Evolutionary conservation across 179 eudicot species (phyloP), one percentile per base, ranked within the genome.

Genomic region (Silene coronaria): DNA sequence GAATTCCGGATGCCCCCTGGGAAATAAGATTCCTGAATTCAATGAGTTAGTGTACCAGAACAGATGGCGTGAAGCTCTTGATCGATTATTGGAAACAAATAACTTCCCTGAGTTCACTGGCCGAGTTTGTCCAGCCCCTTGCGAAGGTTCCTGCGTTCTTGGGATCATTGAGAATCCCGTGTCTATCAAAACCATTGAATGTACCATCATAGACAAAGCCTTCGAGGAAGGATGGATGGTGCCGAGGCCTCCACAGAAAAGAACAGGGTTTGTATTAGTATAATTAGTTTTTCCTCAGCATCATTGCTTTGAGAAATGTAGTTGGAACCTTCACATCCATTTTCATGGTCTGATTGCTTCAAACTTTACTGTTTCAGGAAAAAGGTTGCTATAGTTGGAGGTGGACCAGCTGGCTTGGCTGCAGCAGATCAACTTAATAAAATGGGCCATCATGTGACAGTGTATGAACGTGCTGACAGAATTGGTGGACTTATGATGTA

Each of bases 131-230:
- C 99, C 99, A 70, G 99, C 99, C 12, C 99, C 99, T 38, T 96
- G 99, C 76, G 99, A 96, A 82, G 98, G 99, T n/a, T 93, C 99
- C 9, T 96, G 99, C 86, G 99, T 96, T 57, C 99, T 96, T 64
- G 99, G 99, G 63, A 96, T 96, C 46, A 96, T 91, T 80, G 99
- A 96, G 83, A 91, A 96, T 77, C 98, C 99, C 1, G 99, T 96
- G 38, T 89, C 99, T 16, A 96, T 96, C 62, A 96, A 96, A 80
- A 90, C 84, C 76, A 93, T 96, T 24, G 99, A 96, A 82, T 96
- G 99, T 77, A 76, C 98, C 9, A 96, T 96, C 77, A 96, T 96
- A 48, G 99, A 96, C 84, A 96, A 89, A 81, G 99, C 96, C 71
- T 96, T 93, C 64, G 94, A 93, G 79, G 98, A 93, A 85, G 99